phyloP scores from a whole-genome alignment of 768 basidiomycete genomes.

The Lentinula lateritia region DNA sequence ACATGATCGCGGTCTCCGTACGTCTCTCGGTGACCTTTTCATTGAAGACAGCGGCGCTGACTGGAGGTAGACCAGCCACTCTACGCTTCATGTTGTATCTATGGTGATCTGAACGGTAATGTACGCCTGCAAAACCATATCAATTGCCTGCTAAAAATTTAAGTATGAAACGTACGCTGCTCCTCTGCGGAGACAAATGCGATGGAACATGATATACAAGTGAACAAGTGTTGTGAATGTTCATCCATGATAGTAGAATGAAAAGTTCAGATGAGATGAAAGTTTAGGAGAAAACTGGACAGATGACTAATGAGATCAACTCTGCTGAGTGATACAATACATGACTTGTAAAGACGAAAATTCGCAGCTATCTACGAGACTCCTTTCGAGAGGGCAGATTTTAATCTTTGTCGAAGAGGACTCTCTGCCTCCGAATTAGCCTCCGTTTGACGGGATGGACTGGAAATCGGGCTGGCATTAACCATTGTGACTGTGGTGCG shows the following conservation, averaged over 20 bases:
- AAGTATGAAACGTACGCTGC: constrained; percentile 53
- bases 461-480: background rate
- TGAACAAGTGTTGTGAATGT: constrained; percentile 18
- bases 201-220: constrained; percentile 85
- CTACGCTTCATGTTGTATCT: constrained; percentile 98
- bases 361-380: background rate
- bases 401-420: constrained; percentile 7
- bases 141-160: constrained; percentile 1
- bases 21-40: constrained; percentile 81
- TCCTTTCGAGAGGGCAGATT: constrained; percentile 5
- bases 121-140: constrained; percentile 46
- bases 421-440: background rate
- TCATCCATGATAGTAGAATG: constrained; percentile 11
- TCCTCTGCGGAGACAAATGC: constrained; percentile 79
- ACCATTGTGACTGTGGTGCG: background rate
- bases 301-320: constrained; percentile 8
- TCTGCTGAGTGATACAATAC: background rate
- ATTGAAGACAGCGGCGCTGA: constrained; percentile 73
- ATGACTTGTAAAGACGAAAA: background rate
- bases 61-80: constrained; percentile 83
- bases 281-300: constrained; percentile 13
- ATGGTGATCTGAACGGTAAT: constrained; percentile 94
- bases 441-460: background rate
- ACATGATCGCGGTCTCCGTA: constrained; percentile 66
- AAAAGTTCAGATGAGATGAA: constrained; percentile 10